phyloP scores from a whole-genome alignment of 306 rosid genomes.

The Vigna unguiculata region DNA sequence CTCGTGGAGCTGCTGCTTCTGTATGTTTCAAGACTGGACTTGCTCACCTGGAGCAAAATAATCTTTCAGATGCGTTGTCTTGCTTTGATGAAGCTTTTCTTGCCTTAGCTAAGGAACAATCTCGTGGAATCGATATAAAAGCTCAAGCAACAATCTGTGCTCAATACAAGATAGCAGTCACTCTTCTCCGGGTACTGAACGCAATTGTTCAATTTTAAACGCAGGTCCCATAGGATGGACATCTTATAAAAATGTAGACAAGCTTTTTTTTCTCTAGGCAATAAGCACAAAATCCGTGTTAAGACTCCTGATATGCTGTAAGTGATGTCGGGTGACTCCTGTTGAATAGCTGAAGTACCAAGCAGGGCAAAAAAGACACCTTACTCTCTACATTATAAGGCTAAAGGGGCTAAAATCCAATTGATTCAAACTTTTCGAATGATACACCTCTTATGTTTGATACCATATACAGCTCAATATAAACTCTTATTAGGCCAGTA shows the following conservation, averaged over 20 bases:
- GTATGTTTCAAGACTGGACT: slow-evolving; percentile 94
- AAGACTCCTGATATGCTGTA: neutral
- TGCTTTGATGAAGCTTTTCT: slow-evolving; percentile 97
- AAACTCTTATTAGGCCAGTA: neutral
- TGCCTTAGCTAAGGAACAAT: slow-evolving; percentile 92
- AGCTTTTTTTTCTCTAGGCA: slow-evolving; percentile 40
- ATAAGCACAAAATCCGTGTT: slow-evolving; percentile 27
- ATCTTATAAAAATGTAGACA: neutral
- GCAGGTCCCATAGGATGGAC: slow-evolving; percentile 22
- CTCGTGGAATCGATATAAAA: slow-evolving; percentile 97
- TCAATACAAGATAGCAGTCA: slow-evolving; percentile 93
- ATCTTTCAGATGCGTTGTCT: slow-evolving; percentile 90
- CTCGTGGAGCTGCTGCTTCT: slow-evolving; percentile 94
- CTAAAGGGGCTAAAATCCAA: neutral
- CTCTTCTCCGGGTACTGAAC: slow-evolving; percentile 82
- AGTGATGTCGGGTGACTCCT: slow-evolving; percentile 1
- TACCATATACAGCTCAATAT: neutral
- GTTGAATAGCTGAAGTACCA: neutral
- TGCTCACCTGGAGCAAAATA: slow-evolving; percentile 93
- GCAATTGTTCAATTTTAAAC: slow-evolving; percentile 19
- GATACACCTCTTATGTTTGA: neutral
- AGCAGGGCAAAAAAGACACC: neutral
- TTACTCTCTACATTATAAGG: neutral
- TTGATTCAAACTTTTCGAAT: neutral
- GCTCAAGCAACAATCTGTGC: slow-evolving; percentile 99